Conservation (phyloP, 2,329 filamentous ascomycete genomes). For the Beauveria scarabaeidicola region DNA sequence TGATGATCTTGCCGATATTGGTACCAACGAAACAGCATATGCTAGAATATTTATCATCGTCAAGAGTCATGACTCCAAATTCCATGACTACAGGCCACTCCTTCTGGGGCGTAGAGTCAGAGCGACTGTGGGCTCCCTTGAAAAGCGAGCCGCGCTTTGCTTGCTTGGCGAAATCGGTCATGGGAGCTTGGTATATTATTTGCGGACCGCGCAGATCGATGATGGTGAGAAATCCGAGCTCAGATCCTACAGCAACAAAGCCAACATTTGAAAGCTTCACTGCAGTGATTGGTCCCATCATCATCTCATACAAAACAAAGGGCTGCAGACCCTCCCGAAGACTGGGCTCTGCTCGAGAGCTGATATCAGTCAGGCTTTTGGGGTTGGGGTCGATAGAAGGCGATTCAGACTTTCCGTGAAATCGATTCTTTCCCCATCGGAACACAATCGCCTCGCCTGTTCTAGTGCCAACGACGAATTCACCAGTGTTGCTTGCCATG, state of each 20-base stretch:
- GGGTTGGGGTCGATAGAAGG: constrained; percentile 48
- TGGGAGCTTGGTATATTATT: constrained; percentile 67
- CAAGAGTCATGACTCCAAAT: constrained; percentile 87
- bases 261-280: constrained; percentile 85
- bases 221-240: constrained; percentile 70
- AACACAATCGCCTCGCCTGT: constrained; percentile 83
- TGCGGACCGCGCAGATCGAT: constrained; percentile 82
- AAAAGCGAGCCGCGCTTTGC: constrained; percentile 70
- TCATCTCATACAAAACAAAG: constrained; percentile 71
- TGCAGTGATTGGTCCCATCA: constrained; percentile 71
- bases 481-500: constrained; percentile 70
- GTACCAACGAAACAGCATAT: constrained; percentile 91
- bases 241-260: constrained; percentile 80
- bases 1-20: constrained; percentile 71
- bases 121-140: constrained; percentile 28
- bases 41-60: constrained; percentile 91
- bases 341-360: constrained; percentile 57
- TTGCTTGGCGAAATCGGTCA: constrained; percentile 66
- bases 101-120: constrained; percentile 31
- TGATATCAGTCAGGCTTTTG: constrained; percentile 67
- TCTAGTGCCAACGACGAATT: constrained; percentile 73
- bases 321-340: constrained; percentile 78
- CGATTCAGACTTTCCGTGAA: constrained; percentile 53
- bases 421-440: constrained; percentile 75
- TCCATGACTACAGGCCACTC: constrained; percentile 80